phyloP scores from a whole-genome alignment of 768 basidiomycete species.

The Mycena chlorophos region DNA sequence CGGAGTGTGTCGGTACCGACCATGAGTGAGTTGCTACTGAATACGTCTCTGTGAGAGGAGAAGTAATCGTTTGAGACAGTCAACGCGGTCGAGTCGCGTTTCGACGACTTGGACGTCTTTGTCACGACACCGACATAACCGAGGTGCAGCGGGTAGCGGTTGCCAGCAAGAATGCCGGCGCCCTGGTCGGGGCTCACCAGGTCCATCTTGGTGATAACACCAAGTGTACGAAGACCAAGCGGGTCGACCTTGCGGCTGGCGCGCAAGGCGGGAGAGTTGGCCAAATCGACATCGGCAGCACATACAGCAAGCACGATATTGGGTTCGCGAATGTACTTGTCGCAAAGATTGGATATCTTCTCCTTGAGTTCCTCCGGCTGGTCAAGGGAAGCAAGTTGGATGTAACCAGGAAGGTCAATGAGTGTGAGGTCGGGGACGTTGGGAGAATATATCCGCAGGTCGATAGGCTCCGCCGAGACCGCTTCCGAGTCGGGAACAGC shows the following conservation, averaged over 20 bases:
- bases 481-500: conserved; percentile 88
- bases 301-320: conserved; percentile 99
- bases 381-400: conserved; percentile 92
- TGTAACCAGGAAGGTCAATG: conserved; percentile 96
- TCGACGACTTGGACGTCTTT: conserved; percentile 65
- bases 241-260: conserved; percentile 95
- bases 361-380: conserved; percentile 94
- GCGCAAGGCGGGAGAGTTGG: conserved; percentile 93
- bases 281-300: conserved; percentile 96
- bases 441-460: conserved; percentile 94
- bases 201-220: conserved; percentile 99
- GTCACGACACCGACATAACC: conserved; percentile 97
- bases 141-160: conserved; percentile 94
- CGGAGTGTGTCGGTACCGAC: conserved; percentile 91
- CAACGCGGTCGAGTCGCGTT: conserved; percentile 48
- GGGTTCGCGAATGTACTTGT: conserved; percentile 98
- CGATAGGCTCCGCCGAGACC: conserved; percentile 93
- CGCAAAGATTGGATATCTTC: conserved; percentile 86
- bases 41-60: conserved; percentile 58
- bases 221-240: conserved; percentile 91
- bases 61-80: conserved; percentile 68
- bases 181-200: conserved; percentile 86
- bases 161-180: conserved; percentile 76
- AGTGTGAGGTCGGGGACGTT: conserved; percentile 96
- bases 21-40: conserved; percentile 68